Evolutionary conservation across 306 rosid species (phyloP), one percentile per base, ranked within the genome.

Genomic region (Dryas drummondii): DNA sequence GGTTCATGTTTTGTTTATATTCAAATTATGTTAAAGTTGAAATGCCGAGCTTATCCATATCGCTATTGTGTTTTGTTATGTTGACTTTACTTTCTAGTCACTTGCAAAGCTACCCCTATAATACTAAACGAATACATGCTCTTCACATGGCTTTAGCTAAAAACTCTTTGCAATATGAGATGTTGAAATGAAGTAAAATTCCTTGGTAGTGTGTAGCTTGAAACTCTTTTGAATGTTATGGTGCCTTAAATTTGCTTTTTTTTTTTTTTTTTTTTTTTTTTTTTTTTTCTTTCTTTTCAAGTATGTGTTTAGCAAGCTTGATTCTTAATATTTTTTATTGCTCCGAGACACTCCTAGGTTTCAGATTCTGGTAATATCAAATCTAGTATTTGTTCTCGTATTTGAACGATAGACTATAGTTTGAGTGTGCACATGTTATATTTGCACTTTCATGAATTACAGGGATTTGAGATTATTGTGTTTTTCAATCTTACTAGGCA

Each of bases 401-500:
- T 48, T 13, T 68, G 46, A 45, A 57, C 12, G 45, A 49, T 46
- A 11, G 9, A 68, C 55, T 57, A 7, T 71, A 5, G 15, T 72
- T 56, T 55, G 13, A 3, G 44, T 5, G 62, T 9, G 48, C 37
- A 14, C 1, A 0, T 14, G 5, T 45, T 41, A 41, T 6, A 17
- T n/a, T 41, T 6, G 12, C 13, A 12, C 7, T 44, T 45, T 44
- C 10, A 13, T 44, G 46, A 42, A 44, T 22, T 16, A 45, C 27
- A 56, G 50, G 46, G 73, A 74, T 53, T 73, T 58, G 45, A 71
- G 56, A 45, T 57, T 49, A 60, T 70, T 82, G 75, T 72, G 9
- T 64, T 60, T 60, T 59, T 65, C 48, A 48, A 45, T 76, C 79
- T 45, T 47, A 7, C 37, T 63, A 81, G 94, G 87, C 76, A 72